These are phyloP conservation scores for Amoebophrya sp. DNA, from an alignment of 169 alveolate species.

Conservation along the genomic window DNA sequence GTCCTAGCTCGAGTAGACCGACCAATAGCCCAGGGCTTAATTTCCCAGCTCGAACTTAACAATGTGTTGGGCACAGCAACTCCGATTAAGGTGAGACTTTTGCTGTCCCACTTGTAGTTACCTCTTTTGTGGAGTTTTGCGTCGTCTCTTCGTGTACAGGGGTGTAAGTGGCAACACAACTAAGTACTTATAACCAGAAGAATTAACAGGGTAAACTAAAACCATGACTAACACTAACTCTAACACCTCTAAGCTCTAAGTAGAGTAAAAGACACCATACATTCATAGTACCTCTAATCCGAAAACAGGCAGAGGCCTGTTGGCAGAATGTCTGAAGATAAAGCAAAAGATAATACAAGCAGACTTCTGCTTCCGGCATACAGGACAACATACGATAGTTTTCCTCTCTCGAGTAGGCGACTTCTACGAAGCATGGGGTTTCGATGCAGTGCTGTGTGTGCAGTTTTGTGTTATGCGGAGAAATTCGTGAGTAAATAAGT, in stretches of 20 bases:
- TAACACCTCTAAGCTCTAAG: neutral
- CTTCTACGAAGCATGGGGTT: neutral
- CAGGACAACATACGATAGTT: neutral
- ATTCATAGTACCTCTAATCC: neutral
- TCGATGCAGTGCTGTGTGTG: neutral
- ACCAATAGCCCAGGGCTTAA: neutral
- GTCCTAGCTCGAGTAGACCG: neutral
- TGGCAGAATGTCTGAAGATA: neutral
- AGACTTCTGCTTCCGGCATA: neutral
- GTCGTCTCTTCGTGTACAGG: too few relatives aligned
- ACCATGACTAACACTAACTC: neutral
- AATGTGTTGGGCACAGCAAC: neutral
- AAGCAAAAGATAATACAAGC: neutral
- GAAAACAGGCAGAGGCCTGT: neutral
- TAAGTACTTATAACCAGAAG: too few relatives aligned
- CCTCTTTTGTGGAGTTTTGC: too few relatives aligned
- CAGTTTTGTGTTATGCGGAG: too few relatives aligned
- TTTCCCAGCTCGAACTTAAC: neutral
- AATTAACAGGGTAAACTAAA: neutral
- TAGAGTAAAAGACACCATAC: neutral
- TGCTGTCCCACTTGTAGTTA: too few relatives aligned
- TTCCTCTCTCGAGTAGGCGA: constrained; percentile 1
- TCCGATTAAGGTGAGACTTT: neutral
- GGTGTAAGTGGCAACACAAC: too few relatives aligned
- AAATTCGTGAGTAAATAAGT: too few relatives aligned